Base-by-base conservation (phyloP, 495 filamentous ascomycete genomes). In the Penicillium crystallinum region DNA sequence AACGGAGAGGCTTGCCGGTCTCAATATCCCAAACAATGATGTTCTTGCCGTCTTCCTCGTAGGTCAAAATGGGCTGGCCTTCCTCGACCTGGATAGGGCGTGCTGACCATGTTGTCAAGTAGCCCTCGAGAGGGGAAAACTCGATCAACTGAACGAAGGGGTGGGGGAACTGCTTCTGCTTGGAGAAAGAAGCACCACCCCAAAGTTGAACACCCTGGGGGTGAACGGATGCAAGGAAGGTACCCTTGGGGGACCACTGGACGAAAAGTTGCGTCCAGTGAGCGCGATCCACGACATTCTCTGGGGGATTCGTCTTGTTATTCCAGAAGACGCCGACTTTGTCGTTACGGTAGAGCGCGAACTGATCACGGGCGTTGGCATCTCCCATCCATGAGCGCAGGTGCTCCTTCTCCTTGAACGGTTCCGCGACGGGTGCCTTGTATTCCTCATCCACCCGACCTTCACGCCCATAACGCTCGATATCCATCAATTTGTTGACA, bases 1-100 rank as follows among this genome's bases (percentile, higher is more conserved):
- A 96, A 29, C 93, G 88, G 30, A 98, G 77, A 25, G 91, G 86
- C 63, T 95, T 95, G 51, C 83, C 82, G 6, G 93, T 90, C 55
- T 87, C 89, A 47, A 97, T 83, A 70, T 98, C 93, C 93, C 93
- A 98, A 61, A 98, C 89, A 61, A 98, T 87, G 64, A 97, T 97
- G 78, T 96, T 95, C 81, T 97, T 97, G 55, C 93, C 93, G 59
- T 98, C 93, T 65, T 98, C 93, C 64, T 97, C 93, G 53, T 88
- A 70, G 6, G 88, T 84, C 29, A 98, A 73, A 3, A 88, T 71
- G 6, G 63, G 57, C 17, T 91, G 87, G 58, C 88, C 88, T 64
- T 97, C 93, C 34, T 92, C 89, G 27, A 98, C 90, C 53, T 85
- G 79, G 57, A 98, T 91, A 21, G 93, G 89, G 27, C 87, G 79